Conservation (phyloP, 257 asterid species). For the Ballota nigra region DNA sequence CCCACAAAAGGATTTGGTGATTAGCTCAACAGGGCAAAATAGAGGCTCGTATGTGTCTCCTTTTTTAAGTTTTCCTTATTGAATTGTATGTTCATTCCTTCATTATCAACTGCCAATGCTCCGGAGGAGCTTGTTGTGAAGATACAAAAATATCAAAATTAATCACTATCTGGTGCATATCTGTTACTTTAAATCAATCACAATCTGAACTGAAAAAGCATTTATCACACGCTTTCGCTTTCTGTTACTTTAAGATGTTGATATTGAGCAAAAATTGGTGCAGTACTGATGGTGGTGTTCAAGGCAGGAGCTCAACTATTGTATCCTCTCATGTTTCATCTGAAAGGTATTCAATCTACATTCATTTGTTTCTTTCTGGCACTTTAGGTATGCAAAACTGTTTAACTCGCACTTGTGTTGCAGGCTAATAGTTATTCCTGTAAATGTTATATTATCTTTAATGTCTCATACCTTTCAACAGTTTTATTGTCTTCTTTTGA, state of each 20-base stretch:
- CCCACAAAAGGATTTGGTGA: slow-evolving; percentile 46
- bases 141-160: neutral
- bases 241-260: slow-evolving; percentile 13
- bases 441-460: slow-evolving; percentile 2
- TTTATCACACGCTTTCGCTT: neutral
- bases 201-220: neutral
- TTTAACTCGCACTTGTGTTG: slow-evolving; percentile 2
- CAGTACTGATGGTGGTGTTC: slow-evolving; percentile 58
- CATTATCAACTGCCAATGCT: neutral
- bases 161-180: neutral
- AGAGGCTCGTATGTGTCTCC: slow-evolving; percentile 49
- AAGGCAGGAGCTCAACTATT: slow-evolving; percentile 57
- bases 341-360: slow-evolving; percentile 54
- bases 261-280: slow-evolving; percentile 25
- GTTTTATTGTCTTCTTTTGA: neutral
- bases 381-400: neutral
- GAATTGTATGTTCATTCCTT: neutral
- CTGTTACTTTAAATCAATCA: neutral
- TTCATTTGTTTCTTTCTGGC: slow-evolving; percentile 22
- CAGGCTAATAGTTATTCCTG: slow-evolving; percentile 1
- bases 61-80: neutral
- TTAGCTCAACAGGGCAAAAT: slow-evolving; percentile 59
- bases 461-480: neutral
- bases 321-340: slow-evolving; percentile 54
- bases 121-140: neutral